Evolutionary conservation across 805 yeast species (phyloP).

Genomic region (Yamadazyma sp.): DNA sequence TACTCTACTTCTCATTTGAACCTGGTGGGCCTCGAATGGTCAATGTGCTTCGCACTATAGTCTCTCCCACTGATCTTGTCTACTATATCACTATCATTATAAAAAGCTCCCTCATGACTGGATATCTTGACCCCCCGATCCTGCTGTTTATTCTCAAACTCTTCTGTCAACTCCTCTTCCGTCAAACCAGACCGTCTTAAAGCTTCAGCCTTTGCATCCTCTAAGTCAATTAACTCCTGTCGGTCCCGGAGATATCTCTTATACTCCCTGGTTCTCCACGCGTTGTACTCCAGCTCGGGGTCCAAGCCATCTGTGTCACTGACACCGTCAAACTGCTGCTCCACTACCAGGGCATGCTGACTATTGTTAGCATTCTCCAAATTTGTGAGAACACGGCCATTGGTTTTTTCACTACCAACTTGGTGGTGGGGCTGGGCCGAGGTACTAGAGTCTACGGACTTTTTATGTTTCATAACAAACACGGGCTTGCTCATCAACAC

Average conservation of each 20-base stretch:
- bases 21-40: slow-evolving; percentile 30
- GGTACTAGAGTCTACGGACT: neutral
- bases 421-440: neutral
- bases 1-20: slow-evolving; percentile 12
- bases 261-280: slow-evolving; percentile 32
- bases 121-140: neutral
- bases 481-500: slow-evolving; percentile 10
- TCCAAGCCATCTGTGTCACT: slow-evolving; percentile 37
- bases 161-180: slow-evolving; percentile 16
- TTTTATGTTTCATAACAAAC: slow-evolving; percentile 10
- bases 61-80: slow-evolving; percentile 21
- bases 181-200: slow-evolving; percentile 7
- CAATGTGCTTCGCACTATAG: slow-evolving; percentile 17
- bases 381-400: slow-evolving; percentile 3
- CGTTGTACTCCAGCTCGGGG: slow-evolving; percentile 31
- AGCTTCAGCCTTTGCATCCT: slow-evolving; percentile 27
- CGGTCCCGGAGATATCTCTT: slow-evolving; percentile 26
- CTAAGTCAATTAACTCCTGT: slow-evolving; percentile 19
- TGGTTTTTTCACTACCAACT: neutral
- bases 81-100: slow-evolving; percentile 16
- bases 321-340: slow-evolving; percentile 27
- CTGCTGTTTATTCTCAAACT: neutral
- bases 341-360: slow-evolving; percentile 1
- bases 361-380: slow-evolving; percentile 7
- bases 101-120: slow-evolving; percentile 15